phyloP scores from a whole-genome alignment of 495 filamentous ascomycete species.

The Penicillium cataractarum region DNA sequence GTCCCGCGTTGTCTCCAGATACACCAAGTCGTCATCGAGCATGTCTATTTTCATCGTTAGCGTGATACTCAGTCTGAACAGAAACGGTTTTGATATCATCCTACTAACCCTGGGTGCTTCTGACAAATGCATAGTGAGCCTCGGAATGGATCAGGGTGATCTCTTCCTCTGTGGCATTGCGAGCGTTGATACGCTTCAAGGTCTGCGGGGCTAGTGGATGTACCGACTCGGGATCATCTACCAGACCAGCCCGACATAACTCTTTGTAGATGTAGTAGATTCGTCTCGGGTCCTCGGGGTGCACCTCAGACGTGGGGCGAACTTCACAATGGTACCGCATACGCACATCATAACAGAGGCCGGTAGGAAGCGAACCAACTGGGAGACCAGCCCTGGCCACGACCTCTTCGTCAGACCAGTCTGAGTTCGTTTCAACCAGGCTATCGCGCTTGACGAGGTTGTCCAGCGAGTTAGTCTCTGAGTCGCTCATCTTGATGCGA shows the following conservation, averaged over 20 bases:
- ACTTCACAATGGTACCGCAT: constrained; percentile 93
- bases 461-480: constrained; percentile 27
- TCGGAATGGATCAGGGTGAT: constrained; percentile 75
- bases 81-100: not conserved
- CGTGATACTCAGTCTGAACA: constrained; percentile 2
- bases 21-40: constrained; percentile 63
- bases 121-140: constrained; percentile 77
- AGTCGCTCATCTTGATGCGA: constrained; percentile 30
- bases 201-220: constrained; percentile 57
- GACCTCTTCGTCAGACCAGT: constrained; percentile 45
- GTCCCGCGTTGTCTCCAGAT: constrained; percentile 66
- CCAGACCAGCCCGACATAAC: constrained; percentile 75
- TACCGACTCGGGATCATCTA: constrained; percentile 58
- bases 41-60: constrained; percentile 42
- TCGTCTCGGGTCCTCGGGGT: constrained; percentile 90
- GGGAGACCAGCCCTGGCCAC: constrained; percentile 34
- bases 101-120: constrained; percentile 54
- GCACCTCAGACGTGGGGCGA: constrained; percentile 68
- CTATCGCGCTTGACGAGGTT: constrained; percentile 36
- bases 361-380: constrained; percentile 59
- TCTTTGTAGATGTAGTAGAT: constrained; percentile 89
- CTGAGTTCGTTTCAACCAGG: constrained; percentile 43
- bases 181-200: constrained; percentile 74
- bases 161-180: constrained; percentile 75
- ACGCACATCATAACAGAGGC: constrained; percentile 85